Evolutionary conservation across 139 green algal species (phyloP).

Genomic region (Haematococcus lacustris): DNA sequence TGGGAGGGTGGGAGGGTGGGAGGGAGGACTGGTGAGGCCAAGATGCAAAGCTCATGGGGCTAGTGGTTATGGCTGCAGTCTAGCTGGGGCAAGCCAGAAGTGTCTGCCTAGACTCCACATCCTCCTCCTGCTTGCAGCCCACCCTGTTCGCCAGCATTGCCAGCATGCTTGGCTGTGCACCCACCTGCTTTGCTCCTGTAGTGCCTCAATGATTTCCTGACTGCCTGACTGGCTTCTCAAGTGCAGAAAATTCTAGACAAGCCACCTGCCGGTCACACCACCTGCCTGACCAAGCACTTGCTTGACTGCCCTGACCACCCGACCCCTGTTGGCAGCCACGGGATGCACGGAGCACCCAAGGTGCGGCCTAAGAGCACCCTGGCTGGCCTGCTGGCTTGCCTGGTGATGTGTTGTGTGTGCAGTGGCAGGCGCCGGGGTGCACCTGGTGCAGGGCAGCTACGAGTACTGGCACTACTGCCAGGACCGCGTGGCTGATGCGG

Average conservation of each 20-base stretch:
- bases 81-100: not conserved
- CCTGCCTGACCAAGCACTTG: not conserved
- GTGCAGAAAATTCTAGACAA: not conserved
- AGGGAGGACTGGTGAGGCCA: not conserved
- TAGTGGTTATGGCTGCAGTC: not conserved
- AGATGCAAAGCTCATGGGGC: not conserved
- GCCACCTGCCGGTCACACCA: not conserved
- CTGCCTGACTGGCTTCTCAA: no score
- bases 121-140: no score
- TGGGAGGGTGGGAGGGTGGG: not conserved
- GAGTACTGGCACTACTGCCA: constrained; percentile 97
- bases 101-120: not conserved
- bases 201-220: no score
- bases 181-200: no score
- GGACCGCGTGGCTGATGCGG: constrained; percentile 82
- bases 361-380: not conserved
- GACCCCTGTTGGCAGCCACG: no score
- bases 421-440: constrained; percentile 37
- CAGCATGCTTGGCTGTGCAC: no score
- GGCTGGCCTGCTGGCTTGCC: not conserved
- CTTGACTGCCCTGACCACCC: not conserved
- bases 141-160: no score
- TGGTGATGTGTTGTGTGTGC: constrained; percentile 11
- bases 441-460: constrained; percentile 75
- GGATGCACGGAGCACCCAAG: not conserved